Conservation (phyloP, 2,329 filamentous ascomycete species). For the Epichloe sibirici region DNA sequence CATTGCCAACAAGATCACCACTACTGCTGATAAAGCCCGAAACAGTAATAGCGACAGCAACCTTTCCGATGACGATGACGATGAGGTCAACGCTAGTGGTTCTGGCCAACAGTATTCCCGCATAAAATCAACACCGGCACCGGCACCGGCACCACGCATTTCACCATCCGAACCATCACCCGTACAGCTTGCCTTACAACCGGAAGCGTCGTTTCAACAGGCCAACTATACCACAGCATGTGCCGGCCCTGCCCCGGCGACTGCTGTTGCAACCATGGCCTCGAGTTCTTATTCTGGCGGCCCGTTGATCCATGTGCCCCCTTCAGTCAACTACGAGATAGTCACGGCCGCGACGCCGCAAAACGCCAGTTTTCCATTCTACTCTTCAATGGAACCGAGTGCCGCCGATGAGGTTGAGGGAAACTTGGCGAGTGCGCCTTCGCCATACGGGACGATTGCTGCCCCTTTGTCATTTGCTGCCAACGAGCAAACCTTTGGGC, state of each 20-base stretch:
- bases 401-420: conserved; percentile 6
- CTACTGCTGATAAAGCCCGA: conserved; percentile 34
- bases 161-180: neutral
- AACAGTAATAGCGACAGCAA: conserved; percentile 16
- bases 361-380: conserved; percentile 41
- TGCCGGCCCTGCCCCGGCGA: neutral
- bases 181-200: neutral
- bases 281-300: neutral
- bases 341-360: conserved; percentile 37
- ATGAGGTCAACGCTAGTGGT: neutral
- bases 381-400: conserved; percentile 13
- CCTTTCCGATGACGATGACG: conserved; percentile 1
- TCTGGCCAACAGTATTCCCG: neutral
- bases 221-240: neutral
- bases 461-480: conserved; percentile 44
- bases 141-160: neutral
- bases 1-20: conserved; percentile 45
- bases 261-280: neutral
- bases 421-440: conserved; percentile 10
- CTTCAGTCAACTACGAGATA: conserved; percentile 29
- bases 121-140: neutral
- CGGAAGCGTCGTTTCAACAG: neutral
- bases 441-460: conserved; percentile 25
- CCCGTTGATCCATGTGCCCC: conserved; percentile 7
- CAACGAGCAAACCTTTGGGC: conserved; percentile 55